A percentile compares a stretch with the other conserved stretches of the same genome.
Conservation (phyloP, 2,329 filamentous ascomycete genomes). For the Penicillium thymicola region DNA sequence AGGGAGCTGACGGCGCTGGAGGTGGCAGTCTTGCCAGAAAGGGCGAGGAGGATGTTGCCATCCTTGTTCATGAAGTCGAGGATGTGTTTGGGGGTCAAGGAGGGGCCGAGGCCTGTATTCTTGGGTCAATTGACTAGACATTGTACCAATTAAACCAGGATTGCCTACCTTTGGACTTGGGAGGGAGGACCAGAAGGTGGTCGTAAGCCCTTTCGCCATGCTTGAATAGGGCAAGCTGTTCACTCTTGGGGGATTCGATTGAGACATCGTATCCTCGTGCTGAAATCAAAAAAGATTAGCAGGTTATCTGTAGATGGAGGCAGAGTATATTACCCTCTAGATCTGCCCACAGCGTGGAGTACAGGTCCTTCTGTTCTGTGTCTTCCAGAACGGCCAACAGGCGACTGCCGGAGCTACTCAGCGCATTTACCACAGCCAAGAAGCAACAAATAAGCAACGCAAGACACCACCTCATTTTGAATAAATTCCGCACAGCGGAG, state of each 20-base stretch:
- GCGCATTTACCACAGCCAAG: conserved; percentile 55
- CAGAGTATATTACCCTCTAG: conserved; percentile 41
- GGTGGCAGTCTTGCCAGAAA: conserved; percentile 68
- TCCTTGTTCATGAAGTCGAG: conserved; percentile 88
- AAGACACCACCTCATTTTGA: conserved; percentile 70
- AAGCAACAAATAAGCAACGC: conserved; percentile 67
- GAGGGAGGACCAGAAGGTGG: conserved; percentile 83
- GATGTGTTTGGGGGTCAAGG: conserved; percentile 78
- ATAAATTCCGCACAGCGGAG: conserved; percentile 36
- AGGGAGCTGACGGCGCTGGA: conserved; percentile 72
- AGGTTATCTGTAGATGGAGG: not conserved
- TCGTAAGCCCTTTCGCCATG: conserved; percentile 87
- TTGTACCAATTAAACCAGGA: not conserved
- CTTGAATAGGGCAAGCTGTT: conserved; percentile 72
- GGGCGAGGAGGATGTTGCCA: conserved; percentile 84
- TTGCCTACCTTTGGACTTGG: conserved; percentile 75
- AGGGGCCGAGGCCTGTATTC: conserved; percentile 72
- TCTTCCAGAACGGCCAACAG: conserved; percentile 86
- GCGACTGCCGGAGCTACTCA: conserved; percentile 74
- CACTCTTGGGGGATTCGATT: conserved; percentile 80
- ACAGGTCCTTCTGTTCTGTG: conserved; percentile 72
- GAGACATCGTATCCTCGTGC: conserved; percentile 77
- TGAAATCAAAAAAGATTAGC: conserved; percentile 39
- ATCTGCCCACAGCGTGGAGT: conserved; percentile 68
- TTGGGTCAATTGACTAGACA: conserved; percentile 25